A percentile compares a stretch with the other conserved stretches of the same genome.
phyloP scores from a whole-genome alignment of 1,284 basidiomycete species.

The Puccinia triticina region DNA sequence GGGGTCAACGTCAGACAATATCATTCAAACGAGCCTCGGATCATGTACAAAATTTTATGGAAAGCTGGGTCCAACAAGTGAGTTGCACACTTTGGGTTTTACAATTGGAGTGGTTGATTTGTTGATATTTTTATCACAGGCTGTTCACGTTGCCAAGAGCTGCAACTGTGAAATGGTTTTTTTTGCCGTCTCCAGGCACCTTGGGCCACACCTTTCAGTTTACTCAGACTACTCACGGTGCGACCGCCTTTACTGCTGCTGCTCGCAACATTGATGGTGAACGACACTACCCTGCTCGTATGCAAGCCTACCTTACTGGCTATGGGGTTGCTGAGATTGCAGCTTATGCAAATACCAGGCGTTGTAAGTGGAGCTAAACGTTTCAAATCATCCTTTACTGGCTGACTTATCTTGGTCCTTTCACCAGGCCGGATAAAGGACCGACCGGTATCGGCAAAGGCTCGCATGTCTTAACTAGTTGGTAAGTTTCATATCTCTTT shows the following conservation, averaged over 20 bases:
- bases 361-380: neutral
- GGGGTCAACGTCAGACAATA: neutral
- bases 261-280: neutral
- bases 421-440: neutral
- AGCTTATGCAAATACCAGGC: neutral
- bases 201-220: neutral
- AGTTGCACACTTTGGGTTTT: neutral
- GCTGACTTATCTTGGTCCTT: neutral
- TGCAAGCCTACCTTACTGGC: neutral
- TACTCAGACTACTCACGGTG: neutral
- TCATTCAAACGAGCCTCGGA: neutral
- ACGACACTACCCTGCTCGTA: neutral
- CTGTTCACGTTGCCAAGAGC: neutral
- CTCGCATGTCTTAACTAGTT: neutral
- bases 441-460: neutral
- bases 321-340: neutral
- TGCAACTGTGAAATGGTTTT: neutral
- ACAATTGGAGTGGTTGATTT: neutral
- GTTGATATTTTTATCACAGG: neutral
- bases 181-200: neutral
- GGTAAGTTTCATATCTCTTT: neutral
- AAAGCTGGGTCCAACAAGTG: neutral
- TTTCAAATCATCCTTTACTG: neutral
- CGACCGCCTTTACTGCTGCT: neutral
- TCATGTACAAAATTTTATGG: neutral